Evolutionary conservation across 31 red algal genomes (phyloP).

Genomic region (Odonthalia washingtoniensis): DNA sequence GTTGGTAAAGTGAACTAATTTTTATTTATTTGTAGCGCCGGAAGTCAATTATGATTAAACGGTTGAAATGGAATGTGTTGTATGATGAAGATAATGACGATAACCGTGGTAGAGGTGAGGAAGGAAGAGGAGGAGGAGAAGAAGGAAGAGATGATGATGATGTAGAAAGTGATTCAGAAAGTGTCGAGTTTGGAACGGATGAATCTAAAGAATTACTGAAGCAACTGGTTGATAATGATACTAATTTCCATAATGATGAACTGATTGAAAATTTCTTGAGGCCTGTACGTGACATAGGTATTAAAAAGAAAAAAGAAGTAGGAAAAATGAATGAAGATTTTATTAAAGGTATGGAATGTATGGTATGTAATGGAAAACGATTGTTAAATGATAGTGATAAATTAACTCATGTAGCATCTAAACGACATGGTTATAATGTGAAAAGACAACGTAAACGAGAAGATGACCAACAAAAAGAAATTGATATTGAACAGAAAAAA

Average conservation of each 20-base stretch:
- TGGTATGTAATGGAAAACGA: conserved; percentile 57
- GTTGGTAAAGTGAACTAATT: no score
- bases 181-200: background rate
- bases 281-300: no score
- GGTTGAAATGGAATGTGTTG: conserved; percentile 82
- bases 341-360: conserved; percentile 48
- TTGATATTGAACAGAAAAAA: background rate
- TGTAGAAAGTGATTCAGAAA: background rate
- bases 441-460: background rate
- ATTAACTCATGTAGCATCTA: conserved; percentile 41
- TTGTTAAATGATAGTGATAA: conserved; percentile 59
- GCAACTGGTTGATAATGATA: background rate
- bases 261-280: no score
- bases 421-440: conserved; percentile 34
- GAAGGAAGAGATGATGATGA: background rate
- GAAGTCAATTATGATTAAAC: conserved; percentile 84
- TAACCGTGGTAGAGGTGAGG: conserved; percentile 4
- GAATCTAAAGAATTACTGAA: background rate
- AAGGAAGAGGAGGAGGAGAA: background rate
- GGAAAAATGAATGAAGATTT: background rate
- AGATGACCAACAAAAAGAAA: background rate
- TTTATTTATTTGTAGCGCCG: no score
- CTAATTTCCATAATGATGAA: no score
- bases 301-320: no score
- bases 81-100: conserved; percentile 54